Conservation (phyloP, 495 filamentous ascomycete species). For the Podospora sp. region DNA sequence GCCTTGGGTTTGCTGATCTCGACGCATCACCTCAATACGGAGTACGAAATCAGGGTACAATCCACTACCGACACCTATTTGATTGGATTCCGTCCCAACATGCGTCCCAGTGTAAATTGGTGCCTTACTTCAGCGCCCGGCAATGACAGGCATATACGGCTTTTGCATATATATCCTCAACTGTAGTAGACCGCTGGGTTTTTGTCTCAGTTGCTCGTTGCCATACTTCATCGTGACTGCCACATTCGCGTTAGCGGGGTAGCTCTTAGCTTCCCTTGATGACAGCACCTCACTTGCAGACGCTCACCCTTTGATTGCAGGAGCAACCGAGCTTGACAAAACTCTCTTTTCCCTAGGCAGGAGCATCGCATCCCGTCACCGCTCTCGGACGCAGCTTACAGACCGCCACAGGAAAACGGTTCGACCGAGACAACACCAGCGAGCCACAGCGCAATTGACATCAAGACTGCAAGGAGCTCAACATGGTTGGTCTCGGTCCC, state of each 20-base stretch:
- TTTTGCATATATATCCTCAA: neutral
- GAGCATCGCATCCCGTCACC: neutral
- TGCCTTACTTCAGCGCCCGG: conserved; percentile 17
- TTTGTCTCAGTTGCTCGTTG: neutral
- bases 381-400: conserved; percentile 4
- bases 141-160: neutral
- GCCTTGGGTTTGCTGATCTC: neutral
- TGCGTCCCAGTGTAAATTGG: conserved; percentile 2
- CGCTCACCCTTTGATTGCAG: neutral
- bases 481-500: conserved; percentile 76
- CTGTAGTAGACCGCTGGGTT: neutral
- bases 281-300: neutral
- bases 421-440: neutral
- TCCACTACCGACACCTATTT: neutral
- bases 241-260: neutral
- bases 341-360: neutral
- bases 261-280: neutral
- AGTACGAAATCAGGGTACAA: conserved; percentile 7
- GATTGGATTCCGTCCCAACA: conserved; percentile 13
- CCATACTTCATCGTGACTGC: neutral
- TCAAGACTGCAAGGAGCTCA: conserved; percentile 34
- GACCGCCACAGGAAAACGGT: conserved; percentile 10
- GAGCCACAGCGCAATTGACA: conserved; percentile 3
- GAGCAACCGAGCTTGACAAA: neutral
- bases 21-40: neutral